phyloP scores from a whole-genome alignment of 257 asterid genomes.

The Solanum habrochaites region DNA sequence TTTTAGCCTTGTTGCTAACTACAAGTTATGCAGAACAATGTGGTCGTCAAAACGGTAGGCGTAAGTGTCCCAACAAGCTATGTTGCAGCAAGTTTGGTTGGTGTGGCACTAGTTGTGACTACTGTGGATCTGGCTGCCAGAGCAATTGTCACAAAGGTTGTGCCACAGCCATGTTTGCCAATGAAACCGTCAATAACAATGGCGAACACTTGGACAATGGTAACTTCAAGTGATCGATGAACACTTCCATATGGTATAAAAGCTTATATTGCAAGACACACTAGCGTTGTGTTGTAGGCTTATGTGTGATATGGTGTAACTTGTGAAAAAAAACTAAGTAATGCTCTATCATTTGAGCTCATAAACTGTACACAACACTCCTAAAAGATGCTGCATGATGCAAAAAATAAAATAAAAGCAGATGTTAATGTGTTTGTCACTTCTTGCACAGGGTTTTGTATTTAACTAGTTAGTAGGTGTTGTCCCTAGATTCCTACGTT shows the following conservation, averaged over 20 bases:
- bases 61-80: background rate
- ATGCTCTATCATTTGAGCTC: background rate
- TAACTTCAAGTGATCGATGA: background rate
- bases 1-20: background rate
- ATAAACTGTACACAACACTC: background rate
- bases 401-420: background rate
- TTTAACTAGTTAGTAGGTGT: background rate
- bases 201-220: background rate
- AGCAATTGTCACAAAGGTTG: background rate
- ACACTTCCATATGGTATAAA: background rate
- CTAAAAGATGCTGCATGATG: background rate
- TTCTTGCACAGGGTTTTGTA: background rate
- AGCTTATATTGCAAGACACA: background rate
- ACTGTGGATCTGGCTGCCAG: constrained; percentile 2
- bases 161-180: background rate
- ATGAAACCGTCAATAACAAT: background rate
- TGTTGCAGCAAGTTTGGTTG: constrained; percentile 2
- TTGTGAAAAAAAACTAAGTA: background rate
- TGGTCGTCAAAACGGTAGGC: background rate
- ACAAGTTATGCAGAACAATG: background rate
- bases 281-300: background rate
- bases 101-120: background rate
- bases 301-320: background rate
- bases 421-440: background rate
- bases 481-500: background rate